phyloP scores from a whole-genome alignment of 2,329 filamentous ascomycete species.

The Aspergillus neotritici region DNA sequence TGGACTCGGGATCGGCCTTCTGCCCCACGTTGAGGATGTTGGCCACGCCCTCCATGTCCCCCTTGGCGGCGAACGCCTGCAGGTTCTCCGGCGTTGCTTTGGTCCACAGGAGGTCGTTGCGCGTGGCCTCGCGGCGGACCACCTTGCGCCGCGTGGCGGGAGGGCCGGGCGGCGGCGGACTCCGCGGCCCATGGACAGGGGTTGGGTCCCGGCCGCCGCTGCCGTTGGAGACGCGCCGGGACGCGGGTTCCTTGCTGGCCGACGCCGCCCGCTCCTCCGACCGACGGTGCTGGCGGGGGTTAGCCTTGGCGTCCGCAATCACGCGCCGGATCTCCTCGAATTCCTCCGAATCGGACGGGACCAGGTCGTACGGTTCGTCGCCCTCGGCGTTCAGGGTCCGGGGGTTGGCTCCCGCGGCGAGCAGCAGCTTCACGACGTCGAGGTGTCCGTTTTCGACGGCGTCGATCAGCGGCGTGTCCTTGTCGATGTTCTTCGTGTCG shows the following conservation, averaged over 20 bases:
- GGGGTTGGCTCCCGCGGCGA: constrained; percentile 85
- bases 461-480: constrained; percentile 90
- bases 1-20: constrained; percentile 71
- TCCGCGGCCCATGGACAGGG: constrained; percentile 34
- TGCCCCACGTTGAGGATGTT: constrained; percentile 46
- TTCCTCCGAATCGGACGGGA: constrained; percentile 69
- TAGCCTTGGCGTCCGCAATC: constrained; percentile 59
- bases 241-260: constrained; percentile 34
- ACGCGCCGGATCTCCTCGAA: constrained; percentile 70
- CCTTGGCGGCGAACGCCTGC: constrained; percentile 45
- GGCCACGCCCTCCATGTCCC: constrained; percentile 45
- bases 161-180: constrained; percentile 33
- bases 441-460: constrained; percentile 93
- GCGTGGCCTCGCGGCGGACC: constrained; percentile 45
- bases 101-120: constrained; percentile 48
- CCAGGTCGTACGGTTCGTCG: constrained; percentile 81
- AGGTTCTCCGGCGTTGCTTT: constrained; percentile 47
- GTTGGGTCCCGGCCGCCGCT: constrained; percentile 44
- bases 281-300: constrained; percentile 43
- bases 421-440: constrained; percentile 75
- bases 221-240: constrained; percentile 39
- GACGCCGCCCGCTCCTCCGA: constrained; percentile 39
- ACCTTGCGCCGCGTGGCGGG: constrained; percentile 37
- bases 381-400: constrained; percentile 87
- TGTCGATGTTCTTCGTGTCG: constrained; percentile 70